phyloP scores from a whole-genome alignment of 2,329 filamentous ascomycete genomes.

The Neurospora sp. region DNA sequence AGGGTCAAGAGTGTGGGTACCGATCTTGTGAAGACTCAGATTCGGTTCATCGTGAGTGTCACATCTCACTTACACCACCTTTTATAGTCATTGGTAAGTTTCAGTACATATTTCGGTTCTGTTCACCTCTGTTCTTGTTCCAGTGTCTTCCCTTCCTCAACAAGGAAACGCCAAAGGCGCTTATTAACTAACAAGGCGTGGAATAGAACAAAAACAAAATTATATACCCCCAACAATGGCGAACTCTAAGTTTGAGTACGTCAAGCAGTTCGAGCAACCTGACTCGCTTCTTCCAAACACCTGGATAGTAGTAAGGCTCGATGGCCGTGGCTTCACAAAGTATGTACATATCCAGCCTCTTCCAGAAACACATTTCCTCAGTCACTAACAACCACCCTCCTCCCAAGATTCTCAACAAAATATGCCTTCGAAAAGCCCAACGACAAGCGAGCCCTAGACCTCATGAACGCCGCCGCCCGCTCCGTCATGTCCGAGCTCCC shows the following conservation, averaged over 20 bases:
- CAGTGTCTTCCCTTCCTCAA: neutral
- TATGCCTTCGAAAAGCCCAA: slow-evolving; percentile 90
- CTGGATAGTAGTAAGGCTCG: slow-evolving; percentile 90
- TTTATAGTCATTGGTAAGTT: neutral
- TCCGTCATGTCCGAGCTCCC: slow-evolving; percentile 74
- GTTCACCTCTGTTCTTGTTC: neutral
- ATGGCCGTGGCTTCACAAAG: slow-evolving; percentile 94
- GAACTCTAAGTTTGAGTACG: slow-evolving; percentile 76
- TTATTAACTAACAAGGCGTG: no score
- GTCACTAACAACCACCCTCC: slow-evolving; percentile 12
- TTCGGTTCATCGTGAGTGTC: neutral
- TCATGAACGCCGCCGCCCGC: slow-evolving; percentile 91
- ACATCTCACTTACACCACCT: neutral
- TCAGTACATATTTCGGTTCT: neutral
- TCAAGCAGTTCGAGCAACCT: slow-evolving; percentile 76
- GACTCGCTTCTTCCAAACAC: slow-evolving; percentile 79
- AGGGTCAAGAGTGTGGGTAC: neutral
- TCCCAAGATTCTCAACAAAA: slow-evolving; percentile 68
- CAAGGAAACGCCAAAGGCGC: neutral
- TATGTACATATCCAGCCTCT: slow-evolving; percentile 29
- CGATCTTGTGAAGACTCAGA: neutral
- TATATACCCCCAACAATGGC: slow-evolving; percentile 31
- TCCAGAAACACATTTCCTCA: neutral
- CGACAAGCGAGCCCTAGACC: slow-evolving; percentile 71
- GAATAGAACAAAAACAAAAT: neutral